phyloP scores from a whole-genome alignment of 2,329 filamentous ascomycete species.

The Aspergillus brunneoviolaceus region DNA sequence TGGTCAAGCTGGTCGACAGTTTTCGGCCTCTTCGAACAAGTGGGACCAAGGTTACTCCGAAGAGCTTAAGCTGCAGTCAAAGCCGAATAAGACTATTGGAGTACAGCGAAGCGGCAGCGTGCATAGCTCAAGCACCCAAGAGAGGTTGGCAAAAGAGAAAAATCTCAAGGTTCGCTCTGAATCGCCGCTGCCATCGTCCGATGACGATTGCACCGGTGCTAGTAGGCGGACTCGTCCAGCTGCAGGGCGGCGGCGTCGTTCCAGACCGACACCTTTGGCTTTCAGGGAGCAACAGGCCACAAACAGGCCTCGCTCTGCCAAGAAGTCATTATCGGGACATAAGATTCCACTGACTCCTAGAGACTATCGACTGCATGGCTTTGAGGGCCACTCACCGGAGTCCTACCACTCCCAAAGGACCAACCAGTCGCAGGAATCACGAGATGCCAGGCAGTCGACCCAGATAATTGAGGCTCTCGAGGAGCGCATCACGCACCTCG shows the following conservation, averaged over 20 bases:
- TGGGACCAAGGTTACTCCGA: conserved; percentile 4
- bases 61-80: conserved; percentile 13
- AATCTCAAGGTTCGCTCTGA: conserved; percentile 23
- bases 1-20: conserved; percentile 14
- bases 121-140: conserved; percentile 22
- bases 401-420: conserved; percentile 26
- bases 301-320: conserved; percentile 6
- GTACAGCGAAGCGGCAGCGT: conserved; percentile 27
- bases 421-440: conserved; percentile 22
- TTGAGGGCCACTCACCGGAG: conserved; percentile 25
- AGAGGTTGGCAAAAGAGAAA: conserved; percentile 18
- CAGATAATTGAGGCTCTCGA: conserved; percentile 32
- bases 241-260: conserved; percentile 14
- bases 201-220: conserved; percentile 37
- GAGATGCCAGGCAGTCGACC: conserved; percentile 13
- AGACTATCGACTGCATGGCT: conserved; percentile 17
- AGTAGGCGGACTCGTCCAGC: conserved; percentile 10
- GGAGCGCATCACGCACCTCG: conserved; percentile 39
- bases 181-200: conserved; percentile 41
- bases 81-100: conserved; percentile 16
- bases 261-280: conserved; percentile 10
- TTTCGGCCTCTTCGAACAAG: conserved; percentile 18
- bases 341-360: conserved; percentile 26
- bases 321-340: conserved; percentile 11
- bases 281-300: conserved; percentile 8